phyloP scores from a whole-genome alignment of 2,329 filamentous ascomycete genomes.

The Gnomoniopsis smithogilvyi region DNA sequence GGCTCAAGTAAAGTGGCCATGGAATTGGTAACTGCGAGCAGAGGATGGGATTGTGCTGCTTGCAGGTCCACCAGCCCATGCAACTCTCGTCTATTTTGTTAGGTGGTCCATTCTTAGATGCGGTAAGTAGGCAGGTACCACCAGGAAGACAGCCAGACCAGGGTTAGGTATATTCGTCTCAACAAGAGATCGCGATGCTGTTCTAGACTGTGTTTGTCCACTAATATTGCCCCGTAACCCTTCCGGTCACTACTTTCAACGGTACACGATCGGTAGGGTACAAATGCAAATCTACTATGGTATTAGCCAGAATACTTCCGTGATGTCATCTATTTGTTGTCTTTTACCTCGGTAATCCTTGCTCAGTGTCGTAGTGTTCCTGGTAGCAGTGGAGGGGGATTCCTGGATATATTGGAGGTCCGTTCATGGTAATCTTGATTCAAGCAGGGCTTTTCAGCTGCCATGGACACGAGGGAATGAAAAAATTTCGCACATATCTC shows the following conservation, averaged over 20 bases:
- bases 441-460: background rate
- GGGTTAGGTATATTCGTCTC: too few species aligned
- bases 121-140: too few species aligned
- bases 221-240: too few species aligned
- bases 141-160: too few species aligned
- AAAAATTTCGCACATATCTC: background rate
- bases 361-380: background rate
- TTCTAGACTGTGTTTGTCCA: too few species aligned
- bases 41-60: too few species aligned
- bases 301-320: background rate
- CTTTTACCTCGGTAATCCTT: background rate
- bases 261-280: background rate
- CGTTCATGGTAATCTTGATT: background rate
- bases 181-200: too few species aligned
- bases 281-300: background rate
- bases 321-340: background rate
- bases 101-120: too few species aligned
- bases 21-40: too few species aligned
- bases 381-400: background rate
- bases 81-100: too few species aligned
- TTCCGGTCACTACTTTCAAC: background rate
- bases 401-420: background rate
- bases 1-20: too few species aligned
- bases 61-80: too few species aligned
- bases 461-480: background rate